A percentile compares a stretch with the other conserved stretches of the same genome.
These are phyloP conservation scores for Boechera stricta DNA, from an alignment of 345 rosid genomes.

Conservation along the genomic window DNA sequence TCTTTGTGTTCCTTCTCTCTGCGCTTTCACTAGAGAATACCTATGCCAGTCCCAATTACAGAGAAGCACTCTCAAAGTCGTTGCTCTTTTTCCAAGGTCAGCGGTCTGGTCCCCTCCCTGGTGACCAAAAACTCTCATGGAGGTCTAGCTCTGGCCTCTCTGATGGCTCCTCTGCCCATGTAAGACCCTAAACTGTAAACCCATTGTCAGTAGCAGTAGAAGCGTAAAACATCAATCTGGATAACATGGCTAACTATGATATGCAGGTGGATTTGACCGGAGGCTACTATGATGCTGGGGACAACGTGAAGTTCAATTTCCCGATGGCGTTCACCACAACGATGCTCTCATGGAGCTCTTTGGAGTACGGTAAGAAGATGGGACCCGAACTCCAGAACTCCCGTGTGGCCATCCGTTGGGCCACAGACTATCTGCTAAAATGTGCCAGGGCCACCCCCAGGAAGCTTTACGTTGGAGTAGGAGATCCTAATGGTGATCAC, in stretches of 20 bases:
- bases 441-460: constrained; percentile 81
- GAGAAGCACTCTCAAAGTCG: constrained; percentile 83
- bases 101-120: constrained; percentile 81
- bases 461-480: constrained; percentile 89
- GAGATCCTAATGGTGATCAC: constrained; percentile 89
- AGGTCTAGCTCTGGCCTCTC: constrained; percentile 77
- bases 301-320: constrained; percentile 91
- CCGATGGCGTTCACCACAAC: constrained; percentile 98
- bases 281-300: constrained; percentile 97
- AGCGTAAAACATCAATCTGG: background rate
- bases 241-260: constrained; percentile 4
- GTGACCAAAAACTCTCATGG: constrained; percentile 65
- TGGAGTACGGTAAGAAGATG: constrained; percentile 80
- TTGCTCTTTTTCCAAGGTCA: constrained; percentile 88
- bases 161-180: constrained; percentile 72
- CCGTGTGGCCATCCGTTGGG: constrained; percentile 83
- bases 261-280: constrained; percentile 85
- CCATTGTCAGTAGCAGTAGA: background rate
- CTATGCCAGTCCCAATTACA: constrained; percentile 68
- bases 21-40: constrained; percentile 22
- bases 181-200: constrained; percentile 38
- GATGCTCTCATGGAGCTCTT: constrained; percentile 87
- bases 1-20: constrained; percentile 42
- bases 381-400: constrained; percentile 67
- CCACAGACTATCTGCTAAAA: constrained; percentile 81